Evolutionary conservation across 768 basidiomycete species (phyloP), one percentile per base, ranked within the genome.

Genomic region (Pseudohyphozyma bogoriensis): DNA sequence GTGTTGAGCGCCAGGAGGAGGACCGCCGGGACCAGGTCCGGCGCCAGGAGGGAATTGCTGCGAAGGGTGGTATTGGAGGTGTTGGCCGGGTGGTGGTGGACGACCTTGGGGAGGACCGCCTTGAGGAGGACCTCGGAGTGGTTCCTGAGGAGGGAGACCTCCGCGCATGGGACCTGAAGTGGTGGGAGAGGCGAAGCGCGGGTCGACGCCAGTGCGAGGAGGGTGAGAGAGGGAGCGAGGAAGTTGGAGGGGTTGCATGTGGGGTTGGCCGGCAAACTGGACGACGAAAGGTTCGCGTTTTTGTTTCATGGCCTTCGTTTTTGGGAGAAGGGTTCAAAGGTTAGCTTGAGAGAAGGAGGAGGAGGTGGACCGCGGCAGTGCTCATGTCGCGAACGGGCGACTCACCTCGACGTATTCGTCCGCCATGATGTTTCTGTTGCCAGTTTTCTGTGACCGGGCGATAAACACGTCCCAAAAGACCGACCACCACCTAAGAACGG

Each of bases 381-480:
- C 15, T 33, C 50, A n/a, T 22, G n/a, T 3, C 9, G 47, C 2
- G 44, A 28, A 2, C 7, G 37, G 24, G 6, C 8, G 29, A 56
- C 61, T 12, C 18, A 66, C 65, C 39, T 66, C 65, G 47, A 63
- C 65, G 44, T 66, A 66, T 24, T 39, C 37, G 47, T 62, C 65
- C 0, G 65, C 65, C 33, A 62, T 53, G 0, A 61, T 55, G 22
- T 66, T 66, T 12, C 60, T 60, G 31, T 58, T 55, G 3, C 65
- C 65, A 15, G 56, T 36, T 46, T 67, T 63, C 55, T 4, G 65
- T 52, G 45, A 63, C 2, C 66, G 63, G 8, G 63, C 60, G 51
- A 62, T 64, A 50, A 67, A 67, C 29, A 67, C 63, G 28, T 67
- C 66, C 66, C 66, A 67, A 47, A 67, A 67, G 22, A 67, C 66